phyloP scores from a whole-genome alignment of 495 filamentous ascomycete genomes.

The Lasiosphaeria miniovina region DNA sequence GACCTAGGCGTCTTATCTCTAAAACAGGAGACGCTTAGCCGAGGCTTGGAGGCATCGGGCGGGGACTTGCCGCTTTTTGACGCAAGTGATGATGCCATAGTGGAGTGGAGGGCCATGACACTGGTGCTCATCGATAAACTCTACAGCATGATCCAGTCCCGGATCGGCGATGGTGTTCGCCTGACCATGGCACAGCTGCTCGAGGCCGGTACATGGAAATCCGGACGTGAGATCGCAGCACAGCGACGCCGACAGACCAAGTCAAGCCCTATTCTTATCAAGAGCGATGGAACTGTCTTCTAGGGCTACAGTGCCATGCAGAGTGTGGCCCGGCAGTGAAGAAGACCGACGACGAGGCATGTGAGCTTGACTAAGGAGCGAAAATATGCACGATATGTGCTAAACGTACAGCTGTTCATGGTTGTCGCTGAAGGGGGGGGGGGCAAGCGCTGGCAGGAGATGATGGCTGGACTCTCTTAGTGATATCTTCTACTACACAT shows the following conservation, averaged over 20 bases:
- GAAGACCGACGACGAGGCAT: no score
- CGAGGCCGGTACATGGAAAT: slow-evolving; percentile 65
- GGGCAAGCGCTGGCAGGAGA: no score
- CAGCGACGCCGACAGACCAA: slow-evolving; percentile 38
- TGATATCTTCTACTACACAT: no score
- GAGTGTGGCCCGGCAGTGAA: no score
- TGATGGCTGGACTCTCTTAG: no score
- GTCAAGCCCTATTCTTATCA: slow-evolving; percentile 45
- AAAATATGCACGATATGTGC: no score
- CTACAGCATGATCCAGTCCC: slow-evolving; percentile 35
- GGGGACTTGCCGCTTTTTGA: slow-evolving; percentile 65
- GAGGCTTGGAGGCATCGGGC: slow-evolving; percentile 43
- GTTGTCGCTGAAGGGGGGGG: no score
- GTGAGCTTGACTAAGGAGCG: no score
- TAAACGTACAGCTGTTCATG: no score
- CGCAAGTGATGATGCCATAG: slow-evolving; percentile 64
- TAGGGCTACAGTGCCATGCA: no score
- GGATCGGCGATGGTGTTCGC: slow-evolving; percentile 42
- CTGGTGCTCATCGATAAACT: slow-evolving; percentile 66
- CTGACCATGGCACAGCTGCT: slow-evolving; percentile 65
- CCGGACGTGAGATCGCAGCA: slow-evolving; percentile 41
- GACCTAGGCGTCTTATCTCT: slow-evolving; percentile 62
- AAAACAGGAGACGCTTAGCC: slow-evolving; percentile 54
- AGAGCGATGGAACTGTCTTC: slow-evolving; percentile 40
- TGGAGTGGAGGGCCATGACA: slow-evolving; percentile 67